Evolutionary conservation across 2,329 filamentous ascomycete species (phyloP), one percentile per base, ranked within the genome.

Genomic region (Fusarium compactum): DNA sequence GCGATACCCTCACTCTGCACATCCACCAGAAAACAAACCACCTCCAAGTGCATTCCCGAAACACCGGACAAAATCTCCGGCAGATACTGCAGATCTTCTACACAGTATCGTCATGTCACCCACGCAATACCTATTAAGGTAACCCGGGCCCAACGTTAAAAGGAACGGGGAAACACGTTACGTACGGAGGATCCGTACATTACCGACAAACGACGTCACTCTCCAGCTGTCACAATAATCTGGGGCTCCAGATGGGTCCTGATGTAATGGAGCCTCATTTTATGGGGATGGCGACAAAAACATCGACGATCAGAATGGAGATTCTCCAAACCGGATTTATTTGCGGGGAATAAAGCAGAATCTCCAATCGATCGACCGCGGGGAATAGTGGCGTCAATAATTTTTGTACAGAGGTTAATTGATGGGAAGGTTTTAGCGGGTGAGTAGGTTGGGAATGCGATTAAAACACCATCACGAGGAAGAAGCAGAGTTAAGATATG

Each of bases 211-310:
- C 32, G 46, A 66, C 38, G 63, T 61, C 62, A 66, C 52, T 25
- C 4, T 44, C 25, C 25, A 15, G 41, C n/a, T 25, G 32, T 34
- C 43, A 66, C 5, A 22, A 66, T 48, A 57, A 58, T 47, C 52
- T 66, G 54, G 63, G 62, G 63, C 54, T 66, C 53, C 34, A 65
- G 46, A 61, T 66, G 47, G 63, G 54, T 61, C 54, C 38, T 61
- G 62, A 61, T 61, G 63, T 66, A 61, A 66, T 66, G 47, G 54
- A 61, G 63, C 63, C 63, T 48, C 63, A 45, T 38, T 66, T 66
- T 66, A 61, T 66, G 62, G 63, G 40, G 41, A 66, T 50, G 14
- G 11, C 14, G n/a, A 18, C 18, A 55, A 9, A 52, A 59, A 41
- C 47, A 66, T 66, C 38, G 62, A 54, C 62, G 62, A 66, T 66